Conservation (phyloP, 2,329 filamentous ascomycete species). For the Macrophomina phaseolina region DNA sequence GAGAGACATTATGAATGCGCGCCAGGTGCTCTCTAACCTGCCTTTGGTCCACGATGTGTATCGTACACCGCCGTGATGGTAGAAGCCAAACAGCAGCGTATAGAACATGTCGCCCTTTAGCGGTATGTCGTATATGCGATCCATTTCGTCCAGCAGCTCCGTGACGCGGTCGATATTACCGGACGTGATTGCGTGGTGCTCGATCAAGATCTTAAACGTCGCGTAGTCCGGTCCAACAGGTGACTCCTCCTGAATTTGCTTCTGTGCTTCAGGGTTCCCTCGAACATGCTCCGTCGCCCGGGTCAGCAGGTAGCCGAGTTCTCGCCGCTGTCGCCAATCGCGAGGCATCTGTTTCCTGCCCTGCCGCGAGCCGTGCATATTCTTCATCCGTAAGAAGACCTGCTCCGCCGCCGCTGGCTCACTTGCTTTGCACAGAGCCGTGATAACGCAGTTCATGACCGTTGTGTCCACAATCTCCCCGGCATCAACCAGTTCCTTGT, state of each 20-base stretch:
- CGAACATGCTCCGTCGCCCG: constrained; percentile 50
- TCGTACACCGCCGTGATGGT: constrained; percentile 68
- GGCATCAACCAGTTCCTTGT: constrained; percentile 79
- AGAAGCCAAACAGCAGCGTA: constrained; percentile 82
- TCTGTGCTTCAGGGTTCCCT: constrained; percentile 49
- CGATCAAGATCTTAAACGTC: constrained; percentile 81
- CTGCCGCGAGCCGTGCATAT: constrained; percentile 49
- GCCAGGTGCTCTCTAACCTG: constrained; percentile 72
- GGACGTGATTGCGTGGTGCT: constrained; percentile 70
- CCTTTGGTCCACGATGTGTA: constrained; percentile 74
- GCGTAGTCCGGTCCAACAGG: constrained; percentile 74
- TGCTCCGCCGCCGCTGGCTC: constrained; percentile 79
- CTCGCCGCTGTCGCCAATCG: constrained; percentile 50
- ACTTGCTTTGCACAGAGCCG: constrained; percentile 74
- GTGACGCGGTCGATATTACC: constrained; percentile 76
- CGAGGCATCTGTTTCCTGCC: constrained; percentile 37
- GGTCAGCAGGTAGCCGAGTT: constrained; percentile 56
- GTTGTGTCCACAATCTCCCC: constrained; percentile 89
- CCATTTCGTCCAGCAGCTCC: constrained; percentile 81
- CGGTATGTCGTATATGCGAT: constrained; percentile 63
- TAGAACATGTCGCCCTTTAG: constrained; percentile 80
- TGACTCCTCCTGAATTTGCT: constrained; percentile 68
- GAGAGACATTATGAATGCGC: constrained; percentile 56
- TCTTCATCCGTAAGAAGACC: constrained; percentile 85
- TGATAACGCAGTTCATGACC: constrained; percentile 85